A percentile compares a stretch with the other conserved stretches of the same genome.
These are phyloP conservation scores for Lactarius sp. DNA, from an alignment of 768 basidiomycete species.

Conservation along the genomic window DNA sequence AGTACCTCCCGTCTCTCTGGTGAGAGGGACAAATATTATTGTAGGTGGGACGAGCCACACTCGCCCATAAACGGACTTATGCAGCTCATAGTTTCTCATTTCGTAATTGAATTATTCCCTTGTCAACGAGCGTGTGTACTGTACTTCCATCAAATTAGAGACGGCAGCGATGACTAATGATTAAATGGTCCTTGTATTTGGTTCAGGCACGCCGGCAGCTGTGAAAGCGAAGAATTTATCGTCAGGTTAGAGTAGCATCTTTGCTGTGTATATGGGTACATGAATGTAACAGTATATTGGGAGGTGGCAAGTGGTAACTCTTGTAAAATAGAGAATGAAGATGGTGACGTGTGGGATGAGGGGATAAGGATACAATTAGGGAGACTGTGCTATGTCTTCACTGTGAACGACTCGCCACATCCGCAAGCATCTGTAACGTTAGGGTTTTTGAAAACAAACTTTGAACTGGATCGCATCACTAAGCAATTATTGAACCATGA, in stretches of 20 bases:
- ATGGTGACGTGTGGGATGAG: background rate
- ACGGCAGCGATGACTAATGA: background rate
- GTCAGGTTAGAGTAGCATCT: background rate
- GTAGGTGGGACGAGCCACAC: background rate
- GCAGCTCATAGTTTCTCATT: background rate
- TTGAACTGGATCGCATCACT: slow-evolving; percentile 47
- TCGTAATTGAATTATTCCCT: background rate
- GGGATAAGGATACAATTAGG: slow-evolving; percentile 13
- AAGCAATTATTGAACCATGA: background rate
- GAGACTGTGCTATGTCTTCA: slow-evolving; percentile 32
- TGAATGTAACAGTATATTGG: slow-evolving; percentile 3
- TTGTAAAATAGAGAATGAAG: slow-evolving; percentile 7
- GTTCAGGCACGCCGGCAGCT: background rate
- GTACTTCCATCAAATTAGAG: background rate
- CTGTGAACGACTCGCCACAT: slow-evolving; percentile 88
- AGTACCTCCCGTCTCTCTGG: background rate
- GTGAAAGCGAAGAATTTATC: background rate
- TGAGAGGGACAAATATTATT: slow-evolving; percentile 1
- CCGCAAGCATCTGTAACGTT: slow-evolving; percentile 95
- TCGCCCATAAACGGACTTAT: background rate
- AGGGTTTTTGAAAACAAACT: slow-evolving; percentile 83
- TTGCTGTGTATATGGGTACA: slow-evolving; percentile 10
- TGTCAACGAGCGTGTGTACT: background rate
- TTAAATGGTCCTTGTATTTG: background rate
- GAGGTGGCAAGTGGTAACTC: background rate